phyloP scores from a whole-genome alignment of 495 filamentous ascomycete genomes.

The Xylaria intraflava region DNA sequence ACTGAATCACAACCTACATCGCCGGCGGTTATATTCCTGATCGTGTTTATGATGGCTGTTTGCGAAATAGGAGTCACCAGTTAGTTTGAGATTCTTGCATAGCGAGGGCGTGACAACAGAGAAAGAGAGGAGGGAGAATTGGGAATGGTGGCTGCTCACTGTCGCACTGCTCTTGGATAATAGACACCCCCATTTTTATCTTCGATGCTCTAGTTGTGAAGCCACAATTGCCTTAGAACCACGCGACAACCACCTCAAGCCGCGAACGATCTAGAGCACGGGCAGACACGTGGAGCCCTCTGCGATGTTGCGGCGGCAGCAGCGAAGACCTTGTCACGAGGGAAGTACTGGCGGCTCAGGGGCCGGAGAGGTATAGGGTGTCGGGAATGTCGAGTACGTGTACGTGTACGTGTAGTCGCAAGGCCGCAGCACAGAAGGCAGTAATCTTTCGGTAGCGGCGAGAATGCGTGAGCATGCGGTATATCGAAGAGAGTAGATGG shows the following conservation, averaged over 20 bases:
- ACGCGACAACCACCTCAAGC: background rate
- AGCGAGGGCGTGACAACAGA: background rate
- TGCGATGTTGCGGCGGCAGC: background rate
- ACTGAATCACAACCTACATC: conserved; percentile 37
- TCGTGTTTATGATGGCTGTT: conserved; percentile 47
- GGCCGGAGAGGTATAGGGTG: background rate
- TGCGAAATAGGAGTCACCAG: background rate
- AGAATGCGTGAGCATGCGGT: too few species aligned
- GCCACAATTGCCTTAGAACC: background rate
- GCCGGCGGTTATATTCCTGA: conserved; percentile 48
- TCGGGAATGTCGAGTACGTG: background rate
- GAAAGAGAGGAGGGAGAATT: background rate
- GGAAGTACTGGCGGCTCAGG: too few species aligned
- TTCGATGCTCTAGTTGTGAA: conserved; percentile 3
- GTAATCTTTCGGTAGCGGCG: too few species aligned
- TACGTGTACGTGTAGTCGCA: too few species aligned
- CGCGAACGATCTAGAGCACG: background rate
- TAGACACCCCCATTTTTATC: conserved; percentile 32
- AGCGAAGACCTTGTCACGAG: too few species aligned
- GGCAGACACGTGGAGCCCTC: background rate
- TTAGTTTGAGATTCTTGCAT: background rate
- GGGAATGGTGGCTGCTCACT: conserved; percentile 22
- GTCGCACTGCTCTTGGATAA: conserved; percentile 39
- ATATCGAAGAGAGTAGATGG: too few species aligned
- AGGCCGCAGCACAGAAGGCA: too few species aligned